Conservation (phyloP, 108 stramenopile species). For the Stephanodiscus minutulus region DNA sequence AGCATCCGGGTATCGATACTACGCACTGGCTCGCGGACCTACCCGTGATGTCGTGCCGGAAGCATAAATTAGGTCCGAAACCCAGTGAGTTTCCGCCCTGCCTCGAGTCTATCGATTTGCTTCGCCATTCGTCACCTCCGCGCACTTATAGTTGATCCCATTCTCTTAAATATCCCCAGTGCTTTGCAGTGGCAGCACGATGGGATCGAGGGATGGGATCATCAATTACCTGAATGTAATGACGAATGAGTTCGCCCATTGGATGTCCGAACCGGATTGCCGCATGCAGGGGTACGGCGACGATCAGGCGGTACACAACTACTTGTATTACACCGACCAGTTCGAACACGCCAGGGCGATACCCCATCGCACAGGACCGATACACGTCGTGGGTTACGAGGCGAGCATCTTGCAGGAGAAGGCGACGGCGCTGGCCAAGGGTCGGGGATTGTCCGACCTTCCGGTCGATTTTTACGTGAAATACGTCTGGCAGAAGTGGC, state of each 20-base stretch:
- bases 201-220: constrained; percentile 75
- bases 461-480: not conserved
- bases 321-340: not conserved
- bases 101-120: not conserved
- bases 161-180: too few relatives aligned
- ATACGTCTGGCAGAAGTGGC: not conserved
- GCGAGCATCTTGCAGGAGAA: not conserved
- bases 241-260: constrained; percentile 66
- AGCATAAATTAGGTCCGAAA: constrained; percentile 20
- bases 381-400: not conserved
- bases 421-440: not conserved
- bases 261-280: constrained; percentile 59
- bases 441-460: not conserved
- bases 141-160: not conserved
- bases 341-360: not conserved
- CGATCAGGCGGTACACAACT: constrained; percentile 15
- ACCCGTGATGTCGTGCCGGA: constrained; percentile 28
- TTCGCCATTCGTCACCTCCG: not conserved
- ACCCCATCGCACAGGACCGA: not conserved
- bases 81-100: constrained; percentile 16
- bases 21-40: constrained; percentile 65
- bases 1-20: constrained; percentile 50
- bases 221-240: constrained; percentile 65
- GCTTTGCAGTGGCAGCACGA: constrained; percentile 69
- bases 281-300: constrained; percentile 54